Base-by-base conservation (phyloP, 306 rosid genomes). In the Chamaecrista fasciculata region DNA sequence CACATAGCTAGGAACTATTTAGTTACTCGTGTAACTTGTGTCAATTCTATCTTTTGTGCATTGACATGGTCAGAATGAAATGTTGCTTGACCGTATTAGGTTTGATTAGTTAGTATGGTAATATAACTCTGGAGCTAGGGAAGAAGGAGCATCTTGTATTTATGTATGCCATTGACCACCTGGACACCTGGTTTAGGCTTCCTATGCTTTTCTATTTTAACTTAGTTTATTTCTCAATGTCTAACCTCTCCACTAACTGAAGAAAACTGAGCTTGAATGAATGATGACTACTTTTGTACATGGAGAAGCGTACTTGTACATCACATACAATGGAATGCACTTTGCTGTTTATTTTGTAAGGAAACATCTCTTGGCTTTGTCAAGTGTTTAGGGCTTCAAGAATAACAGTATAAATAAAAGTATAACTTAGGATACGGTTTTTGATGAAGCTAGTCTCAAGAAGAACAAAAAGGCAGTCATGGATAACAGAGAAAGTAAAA, bases 251-350 rank as follows among this genome's bases (percentile, higher is more conserved):
- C 39, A 70, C 34, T 69, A 63, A 62, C 71, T 12, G 61, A 70
- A 52, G 43, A 43, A 23, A 74, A 77, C 76, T 61, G 76, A 24
- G 29, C 65, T 40, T 28, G 28, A 69, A 25, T 67, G 81, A 39
- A 62, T 26, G n/a, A n/a, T n/a, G n/a, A 39, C 36, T 66, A 34
- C 26, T 76, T 73, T 73, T 82, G 77, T 85, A 73, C 74, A 76
- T 69, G 11, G 74, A 53, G 74, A 69, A 53, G 25, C 55, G 40
- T 70, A 5, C 37, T 25, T 69, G 36, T 19, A 29, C 56, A 28
- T 8, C 66, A 26, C 29, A 56, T 40, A 69, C 43, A 44, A 9
- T 18, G 58, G 20, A 70, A 42, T 57, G 65, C 53, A 29, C 15
- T 26, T 25, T 16, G 57, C 11, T 65, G 19, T 49, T 52, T 67